Evolutionary conservation across 1,139 yeast species (phyloP), one percentile per base, ranked within the genome.

Genomic region (Wickerhamomyces sp.): DNA sequence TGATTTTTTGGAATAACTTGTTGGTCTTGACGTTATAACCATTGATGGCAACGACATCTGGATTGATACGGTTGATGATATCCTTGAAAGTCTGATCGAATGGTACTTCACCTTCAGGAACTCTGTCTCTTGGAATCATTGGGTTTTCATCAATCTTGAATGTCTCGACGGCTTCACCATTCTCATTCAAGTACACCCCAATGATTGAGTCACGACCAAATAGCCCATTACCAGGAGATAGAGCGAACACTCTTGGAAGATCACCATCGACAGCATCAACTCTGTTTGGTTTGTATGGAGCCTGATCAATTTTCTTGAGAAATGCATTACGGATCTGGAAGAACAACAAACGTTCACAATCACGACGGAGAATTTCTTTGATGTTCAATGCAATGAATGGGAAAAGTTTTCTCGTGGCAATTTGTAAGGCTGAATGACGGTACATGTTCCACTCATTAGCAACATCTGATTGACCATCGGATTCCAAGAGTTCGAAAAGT

Each of bases 21-120:
- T 81, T 75, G 4, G 89, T 69, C 40, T 73, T 74, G 10, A 89
- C 88, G 45, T 86, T 85, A 58, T 79, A 85, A 9, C 98, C 98
- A 26, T 95, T 79, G 38, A 91, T 69, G 27, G 86, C 96, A 53
- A 93, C 75, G 10, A 88, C 95, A 59, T 91, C 96, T 1, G 97
- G 96, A 36, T 66, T 68, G 34, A 70, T 62, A 20, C 68, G 65
- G 34, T 65, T 64, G 30, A 78, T 66, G 17, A 74, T 59, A 30
- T 72, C 82, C 16, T 70, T 65, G 36, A 91, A 73, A 23, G 71
- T 71, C 19, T 74, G 78, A 42, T 75, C 78, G 48, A 83, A 83
- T 7, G 52, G 33, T 7, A 38, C 28, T 28, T 49, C 49, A 28
- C 49, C 52, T 26, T 45, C 51, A 16, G 65, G 71, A 28, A 68